Evolutionary conservation across 2,329 filamentous ascomycete species (phyloP).

Genomic region (Biscogniauxia mediterranea): DNA sequence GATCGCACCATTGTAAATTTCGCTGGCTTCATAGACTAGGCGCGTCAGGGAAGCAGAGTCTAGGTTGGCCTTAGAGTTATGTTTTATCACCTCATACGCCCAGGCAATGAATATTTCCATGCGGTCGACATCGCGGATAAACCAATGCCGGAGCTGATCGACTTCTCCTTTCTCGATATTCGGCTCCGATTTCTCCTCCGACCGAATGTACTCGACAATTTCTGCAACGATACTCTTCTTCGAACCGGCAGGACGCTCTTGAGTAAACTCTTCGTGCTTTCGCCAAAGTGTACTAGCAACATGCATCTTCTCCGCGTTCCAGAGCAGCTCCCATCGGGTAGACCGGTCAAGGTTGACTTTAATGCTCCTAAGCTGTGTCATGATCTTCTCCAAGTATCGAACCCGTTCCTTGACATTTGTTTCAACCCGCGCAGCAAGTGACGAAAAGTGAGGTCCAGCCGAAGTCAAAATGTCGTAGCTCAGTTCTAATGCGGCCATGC

Average conservation of each 20-base stretch:
- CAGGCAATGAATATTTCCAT: constrained; percentile 76
- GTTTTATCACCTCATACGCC: constrained; percentile 74
- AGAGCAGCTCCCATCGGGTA: constrained; percentile 78
- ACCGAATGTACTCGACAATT: constrained; percentile 72
- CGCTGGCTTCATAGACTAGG: constrained; percentile 65
- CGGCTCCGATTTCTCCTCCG: constrained; percentile 70
- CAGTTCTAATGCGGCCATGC: constrained; percentile 72
- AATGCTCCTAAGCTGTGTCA: constrained; percentile 65
- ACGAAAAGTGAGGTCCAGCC: constrained; percentile 70
- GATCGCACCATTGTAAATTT: constrained; percentile 67
- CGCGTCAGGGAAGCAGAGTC: constrained; percentile 54
- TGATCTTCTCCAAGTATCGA: constrained; percentile 72
- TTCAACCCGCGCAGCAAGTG: constrained; percentile 72
- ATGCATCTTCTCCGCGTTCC: constrained; percentile 85
- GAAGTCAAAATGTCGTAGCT: constrained; percentile 82
- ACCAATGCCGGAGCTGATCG: constrained; percentile 82
- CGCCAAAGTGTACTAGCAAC: constrained; percentile 80
- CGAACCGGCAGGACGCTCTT: constrained; percentile 55
- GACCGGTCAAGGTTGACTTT: constrained; percentile 64
- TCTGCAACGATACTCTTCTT: constrained; percentile 71
- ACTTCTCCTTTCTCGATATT: constrained; percentile 66
- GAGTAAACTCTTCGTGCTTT: constrained; percentile 68
- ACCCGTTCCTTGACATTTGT: constrained; percentile 74
- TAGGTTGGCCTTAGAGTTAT: constrained; percentile 62
- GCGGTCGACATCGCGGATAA: constrained; percentile 70